Evolutionary conservation across 768 basidiomycete genomes (phyloP), one percentile per base, ranked within the genome.

Genomic region (Rhizopogon rudus): DNA sequence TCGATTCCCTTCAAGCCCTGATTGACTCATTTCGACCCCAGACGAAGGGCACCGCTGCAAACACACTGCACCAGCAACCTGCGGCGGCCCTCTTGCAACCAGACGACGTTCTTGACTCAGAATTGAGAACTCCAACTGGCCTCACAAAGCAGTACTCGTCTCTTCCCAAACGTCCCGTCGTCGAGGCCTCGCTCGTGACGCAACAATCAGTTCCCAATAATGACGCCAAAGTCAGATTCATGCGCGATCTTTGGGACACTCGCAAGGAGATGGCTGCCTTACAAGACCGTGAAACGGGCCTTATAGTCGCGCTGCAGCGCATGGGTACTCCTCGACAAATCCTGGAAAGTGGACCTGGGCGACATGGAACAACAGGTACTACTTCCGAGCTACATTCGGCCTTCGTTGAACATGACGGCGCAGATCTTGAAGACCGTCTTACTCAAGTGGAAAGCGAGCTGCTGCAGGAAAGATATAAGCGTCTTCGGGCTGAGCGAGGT

Each of bases 401-500:
- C 4, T 35, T 48, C 8, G 7, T 35, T 48, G 14, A 14, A 35
- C 20, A 22, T 35, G 46, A 48, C 31, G 20, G 46, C 22, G 9
- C 53, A 75, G 71, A 60, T 0, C 31, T 65, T 52, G 64, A 65
- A 45, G 54, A 48, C 5, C 67, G 65, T 13, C 39, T 75, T 25
- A 33, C 55, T 22, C 58, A 62, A 25, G 51, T 77, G 1, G 68
- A 77, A 45, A 45, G 44, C 4, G 70, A 79, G 31, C 54, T 82
- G 22, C 65, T 51, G 29, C 57, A 59, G 2, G 80, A 81, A 64
- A 69, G 68, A 13, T 58, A 58, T 43, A 61, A 59, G 51, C 66
- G 80, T 37, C 35, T 65, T n/a, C 73, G 75, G 54, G 75, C 74
- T 3, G 83, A 84, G 58, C 66, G 62, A 12, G 65, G 68, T 13